Evolutionary conservation across 345 rosid species (phyloP).

Genomic region (Eucalyptus brandiana): DNA sequence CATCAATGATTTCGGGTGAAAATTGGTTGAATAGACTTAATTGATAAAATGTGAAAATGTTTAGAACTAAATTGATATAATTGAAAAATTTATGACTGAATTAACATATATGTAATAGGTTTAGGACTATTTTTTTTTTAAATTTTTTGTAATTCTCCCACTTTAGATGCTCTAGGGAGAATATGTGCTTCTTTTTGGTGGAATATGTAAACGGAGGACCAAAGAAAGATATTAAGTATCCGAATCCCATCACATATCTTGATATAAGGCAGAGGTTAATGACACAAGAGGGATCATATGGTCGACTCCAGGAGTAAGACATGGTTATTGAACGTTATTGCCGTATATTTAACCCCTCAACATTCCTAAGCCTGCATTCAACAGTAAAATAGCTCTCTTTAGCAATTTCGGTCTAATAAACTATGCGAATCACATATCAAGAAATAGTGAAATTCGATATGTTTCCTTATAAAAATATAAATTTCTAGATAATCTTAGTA

Average conservation of each 20-base stretch:
- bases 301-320: neutral
- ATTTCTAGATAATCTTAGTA: neutral
- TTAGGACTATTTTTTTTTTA: neutral
- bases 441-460: too few relatives aligned
- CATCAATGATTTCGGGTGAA: accelerated
- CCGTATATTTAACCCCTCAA: too few relatives aligned
- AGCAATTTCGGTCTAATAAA: neutral
- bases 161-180: neutral
- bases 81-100: accelerated
- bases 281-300: neutral
- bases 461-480: neutral
- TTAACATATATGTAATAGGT: accelerated
- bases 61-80: neutral
- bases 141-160: neutral
- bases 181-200: neutral
- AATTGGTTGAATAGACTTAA: accelerated
- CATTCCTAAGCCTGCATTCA: too few relatives aligned
- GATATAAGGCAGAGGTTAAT: neutral
- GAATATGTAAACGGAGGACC: too few relatives aligned
- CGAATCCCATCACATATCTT: neutral
- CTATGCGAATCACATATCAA: neutral
- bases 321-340: neutral
- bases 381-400: too few relatives aligned
- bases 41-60: neutral
- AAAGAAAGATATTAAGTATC: too few relatives aligned